These are phyloP conservation scores for Camillea tinctor DNA, from an alignment of 2,329 filamentous ascomycete genomes.

Conservation along the genomic window DNA sequence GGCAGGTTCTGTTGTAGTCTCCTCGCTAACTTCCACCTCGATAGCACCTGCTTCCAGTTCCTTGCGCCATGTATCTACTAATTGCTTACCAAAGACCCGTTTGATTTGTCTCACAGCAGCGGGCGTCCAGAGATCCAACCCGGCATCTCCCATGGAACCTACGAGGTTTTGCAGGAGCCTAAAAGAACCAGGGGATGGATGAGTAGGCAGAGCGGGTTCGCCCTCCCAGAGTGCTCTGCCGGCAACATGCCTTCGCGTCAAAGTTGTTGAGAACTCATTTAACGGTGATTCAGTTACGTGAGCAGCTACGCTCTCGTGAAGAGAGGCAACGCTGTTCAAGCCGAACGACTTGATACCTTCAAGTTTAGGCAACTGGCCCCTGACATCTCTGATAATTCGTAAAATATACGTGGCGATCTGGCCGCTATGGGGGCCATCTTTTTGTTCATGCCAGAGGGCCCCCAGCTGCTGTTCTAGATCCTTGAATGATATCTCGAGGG, in stretches of 20 bases:
- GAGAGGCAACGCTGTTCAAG: constrained; percentile 55
- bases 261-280: constrained; percentile 43
- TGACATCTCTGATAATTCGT: constrained; percentile 72
- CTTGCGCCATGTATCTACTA: constrained; percentile 50
- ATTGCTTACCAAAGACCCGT: constrained; percentile 46
- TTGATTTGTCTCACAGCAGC: constrained; percentile 65
- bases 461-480: constrained; percentile 57
- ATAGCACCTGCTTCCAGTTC: constrained; percentile 36
- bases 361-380: constrained; percentile 60
- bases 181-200: constrained; percentile 75
- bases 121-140: constrained; percentile 79
- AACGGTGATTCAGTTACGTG: constrained; percentile 52
- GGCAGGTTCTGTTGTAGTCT: not conserved
- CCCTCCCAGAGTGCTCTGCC: constrained; percentile 79
- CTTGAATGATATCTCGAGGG: constrained; percentile 56
- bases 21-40: constrained; percentile 15
- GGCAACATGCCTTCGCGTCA: constrained; percentile 49
- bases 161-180: constrained; percentile 66
- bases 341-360: constrained; percentile 55
- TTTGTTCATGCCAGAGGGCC: constrained; percentile 47
- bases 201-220: constrained; percentile 68
- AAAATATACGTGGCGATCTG: constrained; percentile 65
- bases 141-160: constrained; percentile 65
- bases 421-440: constrained; percentile 48
- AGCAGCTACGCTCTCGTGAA: constrained; percentile 62